Percentiles rank a stretch among this genome's conserved stretches.
Conservation (phyloP, 2,329 filamentous ascomycete species). For the Venturia pyrina region DNA sequence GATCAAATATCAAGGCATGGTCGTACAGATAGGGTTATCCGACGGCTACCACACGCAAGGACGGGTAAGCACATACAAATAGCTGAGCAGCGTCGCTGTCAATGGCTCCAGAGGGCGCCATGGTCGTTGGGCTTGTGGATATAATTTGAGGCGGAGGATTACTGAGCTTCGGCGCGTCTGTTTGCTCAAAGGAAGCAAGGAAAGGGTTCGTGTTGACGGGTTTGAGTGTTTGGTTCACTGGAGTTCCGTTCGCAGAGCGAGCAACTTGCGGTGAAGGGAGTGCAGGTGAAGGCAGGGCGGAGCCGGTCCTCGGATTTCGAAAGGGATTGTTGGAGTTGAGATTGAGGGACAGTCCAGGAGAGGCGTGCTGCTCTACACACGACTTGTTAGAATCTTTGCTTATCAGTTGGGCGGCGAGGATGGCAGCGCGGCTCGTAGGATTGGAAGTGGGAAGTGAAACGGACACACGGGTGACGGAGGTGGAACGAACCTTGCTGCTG, state of each 20-base stretch:
- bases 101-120: not conserved
- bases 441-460: slow-evolving; percentile 3
- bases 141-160: slow-evolving; percentile 5
- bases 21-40: not conserved
- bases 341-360: slow-evolving; percentile 49
- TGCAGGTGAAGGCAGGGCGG: slow-evolving; percentile 35
- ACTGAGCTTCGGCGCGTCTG: slow-evolving; percentile 23
- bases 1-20: not conserved
- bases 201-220: slow-evolving; percentile 54
- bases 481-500: slow-evolving; percentile 3
- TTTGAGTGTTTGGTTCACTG: not conserved
- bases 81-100: slow-evolving; percentile 46
- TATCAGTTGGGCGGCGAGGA: not conserved
- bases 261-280: slow-evolving; percentile 34
- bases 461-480: not conserved
- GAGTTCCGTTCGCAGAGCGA: slow-evolving; percentile 42
- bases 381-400: not conserved
- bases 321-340: slow-evolving; percentile 70
- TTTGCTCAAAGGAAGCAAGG: slow-evolving; percentile 46
- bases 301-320: slow-evolving; percentile 58
- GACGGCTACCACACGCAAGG: slow-evolving; percentile 10
- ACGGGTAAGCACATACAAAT: slow-evolving; percentile 44
- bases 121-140: slow-evolving; percentile 2
- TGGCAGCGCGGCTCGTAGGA: not conserved
- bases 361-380: not conserved